Percentiles rank a stretch among this genome's conserved stretches.
phyloP scores from a whole-genome alignment of 2,329 filamentous ascomycete species.

The Pestalotiopsis sp. region DNA sequence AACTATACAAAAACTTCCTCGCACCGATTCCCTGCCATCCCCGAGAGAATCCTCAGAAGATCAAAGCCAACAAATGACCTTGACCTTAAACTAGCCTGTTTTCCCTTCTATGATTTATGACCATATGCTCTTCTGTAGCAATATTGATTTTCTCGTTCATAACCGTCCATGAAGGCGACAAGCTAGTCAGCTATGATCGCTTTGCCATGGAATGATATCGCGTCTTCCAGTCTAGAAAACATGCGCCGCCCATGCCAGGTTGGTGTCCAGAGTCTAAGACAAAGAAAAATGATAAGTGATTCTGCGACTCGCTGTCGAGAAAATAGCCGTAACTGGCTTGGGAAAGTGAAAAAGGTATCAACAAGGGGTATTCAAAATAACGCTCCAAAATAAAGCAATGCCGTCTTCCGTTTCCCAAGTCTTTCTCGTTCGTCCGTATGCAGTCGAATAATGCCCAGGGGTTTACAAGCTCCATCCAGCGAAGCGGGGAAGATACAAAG shows the following conservation, averaged over 20 bases:
- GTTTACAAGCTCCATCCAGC: neutral
- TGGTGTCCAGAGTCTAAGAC: neutral
- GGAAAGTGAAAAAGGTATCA: slow-evolving; percentile 17
- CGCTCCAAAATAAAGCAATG: slow-evolving; percentile 9
- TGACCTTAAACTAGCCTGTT: neutral
- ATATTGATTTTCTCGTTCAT: neutral
- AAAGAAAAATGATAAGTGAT: neutral
- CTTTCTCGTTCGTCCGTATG: neutral
- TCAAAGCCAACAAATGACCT: neutral
- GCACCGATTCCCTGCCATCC: neutral
- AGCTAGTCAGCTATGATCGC: neutral
- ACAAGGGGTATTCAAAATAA: slow-evolving; percentile 16
- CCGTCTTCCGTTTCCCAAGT: neutral
- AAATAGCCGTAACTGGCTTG: neutral
- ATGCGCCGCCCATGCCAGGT: slow-evolving; percentile 1
- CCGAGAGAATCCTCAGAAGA: neutral
- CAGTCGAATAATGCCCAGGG: neutral
- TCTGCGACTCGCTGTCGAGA: neutral
- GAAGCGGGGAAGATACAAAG: slow-evolving; percentile 6
- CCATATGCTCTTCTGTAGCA: neutral
- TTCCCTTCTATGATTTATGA: neutral
- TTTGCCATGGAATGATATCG: neutral
- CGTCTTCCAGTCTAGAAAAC: neutral
- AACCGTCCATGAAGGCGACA: neutral
- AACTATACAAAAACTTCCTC: neutral